Evolutionary conservation across 2,329 filamentous ascomycete species (phyloP).

Genomic region (Corynespora cassiicola): DNA sequence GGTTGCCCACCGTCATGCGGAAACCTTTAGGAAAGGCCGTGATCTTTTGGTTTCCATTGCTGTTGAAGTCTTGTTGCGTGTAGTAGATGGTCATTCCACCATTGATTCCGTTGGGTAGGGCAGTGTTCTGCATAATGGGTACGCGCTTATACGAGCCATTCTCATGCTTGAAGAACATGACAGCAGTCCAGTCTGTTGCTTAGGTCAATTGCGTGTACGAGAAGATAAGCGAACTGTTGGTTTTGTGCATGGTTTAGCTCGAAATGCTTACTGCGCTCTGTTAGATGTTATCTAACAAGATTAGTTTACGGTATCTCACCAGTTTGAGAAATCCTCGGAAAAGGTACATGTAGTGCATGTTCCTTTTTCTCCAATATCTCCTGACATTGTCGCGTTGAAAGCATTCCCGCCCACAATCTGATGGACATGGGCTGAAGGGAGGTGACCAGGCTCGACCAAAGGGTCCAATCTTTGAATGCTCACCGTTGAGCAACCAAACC

Average conservation of each 20-base stretch:
- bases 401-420: slow-evolving; percentile 24
- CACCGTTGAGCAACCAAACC: slow-evolving; percentile 27
- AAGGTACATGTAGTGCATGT: slow-evolving; percentile 31
- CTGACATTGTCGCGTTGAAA: slow-evolving; percentile 22
- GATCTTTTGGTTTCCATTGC: slow-evolving; percentile 37
- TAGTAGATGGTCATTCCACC: slow-evolving; percentile 42
- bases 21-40: slow-evolving; percentile 35
- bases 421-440: slow-evolving; percentile 23
- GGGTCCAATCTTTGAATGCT: slow-evolving; percentile 30
- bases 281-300: no score
- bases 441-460: slow-evolving; percentile 30
- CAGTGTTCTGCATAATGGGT: slow-evolving; percentile 33
- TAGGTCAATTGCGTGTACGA: neutral
- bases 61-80: slow-evolving; percentile 44
- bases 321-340: slow-evolving; percentile 22
- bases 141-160: slow-evolving; percentile 38
- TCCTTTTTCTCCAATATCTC: slow-evolving; percentile 16
- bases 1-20: slow-evolving; percentile 40
- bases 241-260: no score
- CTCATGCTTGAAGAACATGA: slow-evolving; percentile 35
- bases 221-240: neutral
- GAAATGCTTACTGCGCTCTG: no score
- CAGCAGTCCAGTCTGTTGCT: slow-evolving; percentile 28
- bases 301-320: neutral
- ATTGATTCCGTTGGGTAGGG: slow-evolving; percentile 30